Base-by-base conservation (phyloP, 2,329 filamentous ascomycete genomes). In the Curvularia verruculosa region DNA sequence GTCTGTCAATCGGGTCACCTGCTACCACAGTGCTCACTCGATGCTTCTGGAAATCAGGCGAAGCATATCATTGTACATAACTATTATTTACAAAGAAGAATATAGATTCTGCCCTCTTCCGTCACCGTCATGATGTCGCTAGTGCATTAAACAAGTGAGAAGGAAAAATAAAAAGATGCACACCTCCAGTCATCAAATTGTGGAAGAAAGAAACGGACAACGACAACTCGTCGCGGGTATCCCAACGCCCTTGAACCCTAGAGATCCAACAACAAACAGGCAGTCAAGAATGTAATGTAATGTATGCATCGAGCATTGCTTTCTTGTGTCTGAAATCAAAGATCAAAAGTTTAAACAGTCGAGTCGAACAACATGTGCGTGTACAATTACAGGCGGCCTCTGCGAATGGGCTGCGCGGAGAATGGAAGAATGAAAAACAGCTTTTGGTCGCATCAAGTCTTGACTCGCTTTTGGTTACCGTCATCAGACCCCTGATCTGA, bases 401-500 rank as follows among this genome's bases (percentile, higher is more conserved):
- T 5, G 23, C 34, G 26, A 39, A 26, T 13, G 19, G 23, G 46
- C 21, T 23, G 46, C 23, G n/a, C 46, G 26, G 26, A 48, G 45
- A 50, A 57, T 46, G 29, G n/a, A 24, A 7, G 31, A 26, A 19
- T 37, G n/a, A n/a, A n/a, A 19, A 18, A 37, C 31, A 28, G n/a
- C 21, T 28, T 26, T 49, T 24, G 15, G 9, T 12, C 47, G n/a
- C 34, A 19, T 65, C 57, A 78, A 15, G 70, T 69, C 57, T 77
- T 79, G 49, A 73, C 62, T 47, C 74, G 63, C 64, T 79, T 79
- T 51, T 72, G 69, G 39, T 63, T 69, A 29, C 72, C 70, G 26
- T 68, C 68, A 47, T 78, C 74, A 8, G 73, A 74, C 21, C 71
- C 74, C 47, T 75, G 76, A 21, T 78, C 76, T 39, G 73, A 72